Evolutionary conservation across 78 protist genomes (phyloP).

Genomic region (Cavenderia fasciculata): DNA sequence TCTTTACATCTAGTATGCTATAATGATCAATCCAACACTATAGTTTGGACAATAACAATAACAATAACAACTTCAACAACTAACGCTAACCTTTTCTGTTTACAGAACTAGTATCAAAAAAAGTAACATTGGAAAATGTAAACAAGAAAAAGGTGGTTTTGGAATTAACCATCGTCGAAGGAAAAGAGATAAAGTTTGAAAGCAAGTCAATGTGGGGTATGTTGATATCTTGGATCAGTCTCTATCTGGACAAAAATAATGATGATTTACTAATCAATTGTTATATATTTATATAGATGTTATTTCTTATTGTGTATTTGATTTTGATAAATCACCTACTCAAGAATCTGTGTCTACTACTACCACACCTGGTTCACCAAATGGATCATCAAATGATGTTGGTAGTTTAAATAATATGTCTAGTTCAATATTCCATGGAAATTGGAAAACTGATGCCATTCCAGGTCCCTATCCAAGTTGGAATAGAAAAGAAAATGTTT

Average conservation of each 20-base stretch:
- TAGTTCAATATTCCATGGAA: too few species aligned
- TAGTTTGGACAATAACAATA: not conserved
- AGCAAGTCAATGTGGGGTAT: slow-evolving; percentile 57
- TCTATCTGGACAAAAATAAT: too few species aligned
- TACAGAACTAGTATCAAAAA: slow-evolving; percentile 36
- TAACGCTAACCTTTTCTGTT: not conserved
- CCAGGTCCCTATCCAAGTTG: slow-evolving; percentile 50
- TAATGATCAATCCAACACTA: not conserved
- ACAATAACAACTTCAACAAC: too few species aligned
- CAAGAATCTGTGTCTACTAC: slow-evolving; percentile 1
- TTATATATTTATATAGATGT: too few species aligned
- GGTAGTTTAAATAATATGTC: too few species aligned
- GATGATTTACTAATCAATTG: too few species aligned
- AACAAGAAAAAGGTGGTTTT: slow-evolving; percentile 9
- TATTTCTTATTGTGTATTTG: slow-evolving; percentile 29
- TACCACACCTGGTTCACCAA: not conserved
- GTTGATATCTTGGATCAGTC: too few species aligned
- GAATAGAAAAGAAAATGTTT: slow-evolving; percentile 1
- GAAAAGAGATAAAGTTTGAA: slow-evolving; percentile 21
- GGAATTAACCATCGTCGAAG: slow-evolving; percentile 44
- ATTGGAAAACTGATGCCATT: too few species aligned
- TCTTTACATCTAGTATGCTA: slow-evolving; percentile 42
- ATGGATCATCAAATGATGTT: not conserved
- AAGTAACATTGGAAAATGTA: slow-evolving; percentile 45
- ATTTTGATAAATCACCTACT: slow-evolving; percentile 13